Evolutionary conservation across 2,329 filamentous ascomycete genomes (phyloP).

Genomic region (Metarhizium humberi): DNA sequence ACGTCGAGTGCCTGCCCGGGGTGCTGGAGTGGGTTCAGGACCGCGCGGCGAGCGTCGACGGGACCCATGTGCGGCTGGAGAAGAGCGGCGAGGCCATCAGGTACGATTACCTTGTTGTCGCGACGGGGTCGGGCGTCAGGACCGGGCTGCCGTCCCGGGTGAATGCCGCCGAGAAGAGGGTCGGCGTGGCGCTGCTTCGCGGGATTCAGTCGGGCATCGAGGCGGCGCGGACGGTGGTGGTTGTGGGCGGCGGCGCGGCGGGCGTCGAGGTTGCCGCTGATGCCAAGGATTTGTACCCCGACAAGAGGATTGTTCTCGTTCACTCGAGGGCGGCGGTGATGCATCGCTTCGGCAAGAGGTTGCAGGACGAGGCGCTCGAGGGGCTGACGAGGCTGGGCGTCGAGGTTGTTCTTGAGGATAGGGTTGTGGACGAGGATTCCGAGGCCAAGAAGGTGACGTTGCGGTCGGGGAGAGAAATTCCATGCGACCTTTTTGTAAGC

Average conservation of each 20-base stretch:
- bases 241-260: constrained; percentile 51
- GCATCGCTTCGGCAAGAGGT: constrained; percentile 37
- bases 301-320: constrained; percentile 46
- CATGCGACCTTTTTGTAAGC: constrained; percentile 42
- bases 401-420: constrained; percentile 41
- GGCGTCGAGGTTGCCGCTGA: constrained; percentile 54
- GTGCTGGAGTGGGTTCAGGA: constrained; percentile 32
- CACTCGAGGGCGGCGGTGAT: constrained; percentile 47
- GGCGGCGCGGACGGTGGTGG: constrained; percentile 32
- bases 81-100: constrained; percentile 32
- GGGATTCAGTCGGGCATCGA: constrained; percentile 37
- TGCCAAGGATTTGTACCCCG: constrained; percentile 44
- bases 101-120: constrained; percentile 48
- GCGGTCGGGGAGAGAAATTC: constrained; percentile 31
- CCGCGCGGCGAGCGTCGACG: constrained; percentile 28
- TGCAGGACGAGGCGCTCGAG: constrained; percentile 29
- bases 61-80: constrained; percentile 28
- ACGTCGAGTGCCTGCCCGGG: constrained; percentile 24
- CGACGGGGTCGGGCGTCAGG: constrained; percentile 41
- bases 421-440: constrained; percentile 28
- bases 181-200: constrained; percentile 32
- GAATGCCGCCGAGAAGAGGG: constrained; percentile 28
- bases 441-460: constrained; percentile 31
- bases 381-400: constrained; percentile 37
- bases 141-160: constrained; percentile 39